phyloP scores from a whole-genome alignment of 2,329 filamentous ascomycete genomes.

The Penicillium sp. region DNA sequence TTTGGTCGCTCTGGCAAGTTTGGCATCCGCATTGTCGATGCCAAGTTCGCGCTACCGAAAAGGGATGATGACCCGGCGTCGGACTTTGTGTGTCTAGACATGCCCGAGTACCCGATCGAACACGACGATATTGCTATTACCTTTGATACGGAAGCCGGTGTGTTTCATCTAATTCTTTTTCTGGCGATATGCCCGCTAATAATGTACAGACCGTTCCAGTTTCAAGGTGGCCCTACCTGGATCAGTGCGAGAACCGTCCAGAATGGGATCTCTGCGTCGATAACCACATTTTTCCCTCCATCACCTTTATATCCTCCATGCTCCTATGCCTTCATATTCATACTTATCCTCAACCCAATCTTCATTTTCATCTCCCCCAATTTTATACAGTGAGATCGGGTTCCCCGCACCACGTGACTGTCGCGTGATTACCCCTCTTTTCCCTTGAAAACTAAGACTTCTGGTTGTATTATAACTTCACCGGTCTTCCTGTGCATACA shows the following conservation, averaged over 20 bases:
- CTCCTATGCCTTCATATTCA: not conserved
- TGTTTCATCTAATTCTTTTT: slow-evolving; percentile 36
- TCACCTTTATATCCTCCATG: not conserved
- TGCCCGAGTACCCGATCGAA: slow-evolving; percentile 83
- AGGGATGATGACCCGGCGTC: slow-evolving; percentile 50
- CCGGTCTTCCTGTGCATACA: slow-evolving; percentile 16
- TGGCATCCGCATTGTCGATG: slow-evolving; percentile 75
- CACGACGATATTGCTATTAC: slow-evolving; percentile 84
- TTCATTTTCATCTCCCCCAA: not conserved
- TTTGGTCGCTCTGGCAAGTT: slow-evolving; percentile 61
- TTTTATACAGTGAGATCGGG: not conserved
- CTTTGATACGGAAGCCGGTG: slow-evolving; percentile 74
- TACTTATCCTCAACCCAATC: not conserved
- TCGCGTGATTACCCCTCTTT: slow-evolving; percentile 14
- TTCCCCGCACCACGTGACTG: slow-evolving; percentile 20
- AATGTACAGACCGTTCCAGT: slow-evolving; percentile 32
- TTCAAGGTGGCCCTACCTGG: slow-evolving; percentile 39
- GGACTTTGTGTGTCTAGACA: slow-evolving; percentile 76
- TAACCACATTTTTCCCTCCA: slow-evolving; percentile 16
- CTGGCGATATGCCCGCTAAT: not conserved
- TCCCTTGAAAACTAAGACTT: slow-evolving; percentile 1
- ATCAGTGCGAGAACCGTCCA: slow-evolving; percentile 36
- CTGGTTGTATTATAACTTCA: slow-evolving; percentile 14
- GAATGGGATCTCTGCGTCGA: slow-evolving; percentile 40
- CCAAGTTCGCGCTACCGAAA: slow-evolving; percentile 79